Base-by-base conservation (phyloP, 2,329 filamentous ascomycete genomes). In the Dryadomyces quercivorus region DNA sequence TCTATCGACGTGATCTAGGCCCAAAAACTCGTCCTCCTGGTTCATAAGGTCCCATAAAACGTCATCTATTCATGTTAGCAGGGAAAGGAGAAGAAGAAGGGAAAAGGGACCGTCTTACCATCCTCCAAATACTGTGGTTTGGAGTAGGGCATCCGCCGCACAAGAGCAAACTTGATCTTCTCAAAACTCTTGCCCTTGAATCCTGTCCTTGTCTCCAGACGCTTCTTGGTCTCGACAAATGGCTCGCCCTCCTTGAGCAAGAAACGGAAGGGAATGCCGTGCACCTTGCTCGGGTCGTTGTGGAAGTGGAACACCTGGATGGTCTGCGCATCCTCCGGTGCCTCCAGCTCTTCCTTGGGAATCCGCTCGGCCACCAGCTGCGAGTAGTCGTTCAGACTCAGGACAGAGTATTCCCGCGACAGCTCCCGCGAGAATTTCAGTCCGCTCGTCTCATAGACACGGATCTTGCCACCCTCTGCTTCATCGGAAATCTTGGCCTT, bases 181-280 rank as follows among this genome's bases (percentile, higher is more conserved):
- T 98, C 92, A 61, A 98, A 91, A 60, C 89, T 89, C 75, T 98
- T 98, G 68, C 93, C 94, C 70, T 96, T 96, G 71, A 98, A 84
- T 26, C 91, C 91, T 0, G 88, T 95, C 56, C 92, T 80, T 69
- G 91, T 92, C 62, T 93, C 91, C 4, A 98, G 75, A n/a, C 93
- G 83, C 71, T 95, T 89, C 73, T 92, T 96, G 46, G 91, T 96
- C 38, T 97, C 88, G 56, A 82, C 83, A 70, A 98, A 97, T 43
- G 77, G 75, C 68, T 98, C 93, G 53, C 83, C 87, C 82, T 88
- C 83, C 61, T 90, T 85, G 44, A 97, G 69, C 54, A 93, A 73
- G 67, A 98, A 95, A 62, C 85, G 85, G 76, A 98, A 98, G 0
- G 93, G 93, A 47, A 95, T 79, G 3, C 91, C 88, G 64, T 98